Conservation (phyloP, 305 asterid species). For the Lippia alba region DNA sequence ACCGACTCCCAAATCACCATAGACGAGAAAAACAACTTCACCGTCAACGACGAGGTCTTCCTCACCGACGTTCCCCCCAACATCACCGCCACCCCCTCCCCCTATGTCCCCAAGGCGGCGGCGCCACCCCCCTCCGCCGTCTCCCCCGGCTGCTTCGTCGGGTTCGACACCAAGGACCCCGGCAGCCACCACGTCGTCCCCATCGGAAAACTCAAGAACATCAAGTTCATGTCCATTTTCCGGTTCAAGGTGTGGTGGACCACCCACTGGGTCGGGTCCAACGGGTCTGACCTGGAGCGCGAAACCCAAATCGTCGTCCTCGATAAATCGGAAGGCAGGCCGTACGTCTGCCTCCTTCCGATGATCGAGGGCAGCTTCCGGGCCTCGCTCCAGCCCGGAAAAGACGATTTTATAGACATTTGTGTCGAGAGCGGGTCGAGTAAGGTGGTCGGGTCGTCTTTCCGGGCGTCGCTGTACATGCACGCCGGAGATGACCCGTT, state of each 20-base stretch:
- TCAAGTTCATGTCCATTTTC: constrained; percentile 87
- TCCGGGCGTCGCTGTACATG: constrained; percentile 70
- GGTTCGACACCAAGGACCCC: constrained; percentile 62
- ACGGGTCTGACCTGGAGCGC: constrained; percentile 79
- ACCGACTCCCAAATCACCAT: constrained; percentile 52
- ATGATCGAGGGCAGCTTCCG: constrained; percentile 80
- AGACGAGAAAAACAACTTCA: constrained; percentile 56
- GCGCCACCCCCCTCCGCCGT: constrained; percentile 11
- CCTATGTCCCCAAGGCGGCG: constrained; percentile 47
- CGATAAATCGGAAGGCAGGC: constrained; percentile 60
- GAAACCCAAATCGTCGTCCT: constrained; percentile 86
- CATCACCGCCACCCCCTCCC: constrained; percentile 63
- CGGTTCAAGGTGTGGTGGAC: constrained; percentile 99
- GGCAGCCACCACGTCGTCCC: constrained; percentile 76
- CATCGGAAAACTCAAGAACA: constrained; percentile 72
- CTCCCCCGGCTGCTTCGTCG: constrained; percentile 83
- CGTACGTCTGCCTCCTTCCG: constrained; percentile 78
- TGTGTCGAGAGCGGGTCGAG: constrained; percentile 90
- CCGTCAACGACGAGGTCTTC: constrained; percentile 59
- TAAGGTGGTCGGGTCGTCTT: constrained; percentile 51
- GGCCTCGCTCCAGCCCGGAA: constrained; percentile 83
- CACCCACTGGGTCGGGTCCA: constrained; percentile 83
- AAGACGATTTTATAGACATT: constrained; percentile 59
- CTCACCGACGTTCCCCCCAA: constrained; percentile 76
- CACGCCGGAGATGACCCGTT: constrained; percentile 86